Percentiles rank a stretch among this genome's conserved stretches.
These are phyloP conservation scores for Zoysia japonica DNA, from an alignment of 176 grass and related monocot species.

Conservation along the genomic window DNA sequence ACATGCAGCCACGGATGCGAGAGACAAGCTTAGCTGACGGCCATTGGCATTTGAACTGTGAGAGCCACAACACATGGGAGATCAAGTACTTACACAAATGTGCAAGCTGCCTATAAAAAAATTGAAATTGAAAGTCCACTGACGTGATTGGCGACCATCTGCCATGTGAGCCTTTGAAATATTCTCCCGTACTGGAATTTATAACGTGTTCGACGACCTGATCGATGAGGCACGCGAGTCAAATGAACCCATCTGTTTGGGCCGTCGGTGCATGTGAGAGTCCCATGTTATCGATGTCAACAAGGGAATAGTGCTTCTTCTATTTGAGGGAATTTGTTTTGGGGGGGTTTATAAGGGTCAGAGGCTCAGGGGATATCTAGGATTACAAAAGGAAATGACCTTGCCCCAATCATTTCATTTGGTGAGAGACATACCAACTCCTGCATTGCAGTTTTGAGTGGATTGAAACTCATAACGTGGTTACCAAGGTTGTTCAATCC, in stretches of 20 bases:
- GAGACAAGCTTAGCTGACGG: neutral
- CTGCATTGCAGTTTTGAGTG: neutral
- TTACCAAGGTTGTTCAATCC: neutral
- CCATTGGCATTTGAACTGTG: constrained; percentile 2
- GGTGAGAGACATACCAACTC: too few species aligned
- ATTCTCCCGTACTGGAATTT: neutral
- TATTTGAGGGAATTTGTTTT: neutral
- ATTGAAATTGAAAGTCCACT: neutral
- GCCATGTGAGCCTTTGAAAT: constrained; percentile 25
- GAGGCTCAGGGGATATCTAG: neutral
- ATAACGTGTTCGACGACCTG: neutral
- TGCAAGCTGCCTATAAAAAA: neutral
- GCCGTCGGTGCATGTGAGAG: constrained; percentile 14
- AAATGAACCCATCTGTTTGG: neutral
- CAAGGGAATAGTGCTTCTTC: neutral
- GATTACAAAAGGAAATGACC: neutral
- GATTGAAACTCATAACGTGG: neutral
- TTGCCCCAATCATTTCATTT: neutral
- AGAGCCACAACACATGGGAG: constrained; percentile 5
- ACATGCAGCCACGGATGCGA: neutral
- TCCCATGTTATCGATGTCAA: constrained; percentile 23
- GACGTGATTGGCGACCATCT: neutral
- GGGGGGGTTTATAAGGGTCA: neutral
- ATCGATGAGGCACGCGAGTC: constrained; percentile 7
- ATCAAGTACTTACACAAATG: neutral